Evolutionary conservation across 2,329 filamentous ascomycete species (phyloP).

Genomic region (Neurospora crassa): DNA sequence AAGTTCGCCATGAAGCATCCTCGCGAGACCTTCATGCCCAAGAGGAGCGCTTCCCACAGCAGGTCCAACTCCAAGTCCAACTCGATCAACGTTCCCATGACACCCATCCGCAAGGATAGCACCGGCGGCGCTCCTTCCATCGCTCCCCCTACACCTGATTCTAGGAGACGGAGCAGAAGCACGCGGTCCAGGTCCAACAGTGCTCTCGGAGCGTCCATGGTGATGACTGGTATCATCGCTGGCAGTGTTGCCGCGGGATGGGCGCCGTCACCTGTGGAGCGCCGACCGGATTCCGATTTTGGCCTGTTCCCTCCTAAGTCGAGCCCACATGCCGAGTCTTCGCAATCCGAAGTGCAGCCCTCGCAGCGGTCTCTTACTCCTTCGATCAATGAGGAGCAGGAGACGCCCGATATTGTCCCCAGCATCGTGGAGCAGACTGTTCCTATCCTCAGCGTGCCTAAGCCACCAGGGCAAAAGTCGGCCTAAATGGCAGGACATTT

Average conservation of each 20-base stretch:
- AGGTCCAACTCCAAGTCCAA: constrained; percentile 56
- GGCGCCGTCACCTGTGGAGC: constrained; percentile 52
- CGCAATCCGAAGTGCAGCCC: constrained; percentile 19
- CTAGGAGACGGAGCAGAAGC: constrained; percentile 57
- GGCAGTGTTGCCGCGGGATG: constrained; percentile 67
- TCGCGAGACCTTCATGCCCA: constrained; percentile 55
- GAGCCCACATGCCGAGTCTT: constrained; percentile 19
- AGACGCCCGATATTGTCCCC: constrained; percentile 20
- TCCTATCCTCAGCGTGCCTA: constrained; percentile 16
- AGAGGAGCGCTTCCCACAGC: constrained; percentile 53
- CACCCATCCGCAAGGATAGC: constrained; percentile 50
- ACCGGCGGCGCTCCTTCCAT: constrained; percentile 28
- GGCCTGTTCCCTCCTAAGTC: constrained; percentile 20
- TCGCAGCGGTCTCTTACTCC: constrained; percentile 1
- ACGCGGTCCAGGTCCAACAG: constrained; percentile 59
- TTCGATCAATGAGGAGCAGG: constrained; percentile 25
- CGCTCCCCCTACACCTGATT: constrained; percentile 40
- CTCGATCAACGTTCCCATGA: constrained; percentile 49
- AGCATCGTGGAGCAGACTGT: constrained; percentile 10
- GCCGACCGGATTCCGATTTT: constrained; percentile 30
- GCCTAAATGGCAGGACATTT: background rate
- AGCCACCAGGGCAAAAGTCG: constrained; percentile 6
- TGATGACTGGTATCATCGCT: constrained; percentile 77
- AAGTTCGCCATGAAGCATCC: constrained; percentile 71
- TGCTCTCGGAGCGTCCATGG: constrained; percentile 62